phyloP scores from a whole-genome alignment of 2,329 filamentous ascomycete genomes.

The Xylariaceae sp. region DNA sequence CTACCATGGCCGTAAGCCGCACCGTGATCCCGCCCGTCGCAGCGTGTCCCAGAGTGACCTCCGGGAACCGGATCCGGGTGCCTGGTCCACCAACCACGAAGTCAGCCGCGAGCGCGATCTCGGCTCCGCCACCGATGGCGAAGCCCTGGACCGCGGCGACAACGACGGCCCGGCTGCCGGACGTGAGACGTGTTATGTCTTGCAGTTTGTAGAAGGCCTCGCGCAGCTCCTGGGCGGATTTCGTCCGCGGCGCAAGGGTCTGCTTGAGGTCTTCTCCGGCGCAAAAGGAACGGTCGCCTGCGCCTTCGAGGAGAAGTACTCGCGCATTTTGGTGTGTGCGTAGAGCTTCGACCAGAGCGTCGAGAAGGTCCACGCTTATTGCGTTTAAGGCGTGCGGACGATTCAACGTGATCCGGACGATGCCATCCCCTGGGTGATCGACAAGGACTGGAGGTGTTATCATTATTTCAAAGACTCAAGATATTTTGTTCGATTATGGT shows the following conservation, averaged over 20 bases:
- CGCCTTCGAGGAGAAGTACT: neutral
- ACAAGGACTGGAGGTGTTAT: neutral
- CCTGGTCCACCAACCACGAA: constrained; percentile 1
- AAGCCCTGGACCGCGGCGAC: constrained; percentile 3
- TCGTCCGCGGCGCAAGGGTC: constrained; percentile 2
- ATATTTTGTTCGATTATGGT: neutral
- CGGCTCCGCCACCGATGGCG: constrained; percentile 4
- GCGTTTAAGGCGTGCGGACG: constrained; percentile 1
- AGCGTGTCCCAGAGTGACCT: constrained; percentile 2
- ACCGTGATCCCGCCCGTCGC: constrained; percentile 4
- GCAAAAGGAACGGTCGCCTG: constrained; percentile 5
- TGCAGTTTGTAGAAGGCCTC: neutral
- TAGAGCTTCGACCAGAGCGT: neutral
- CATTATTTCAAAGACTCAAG: neutral
- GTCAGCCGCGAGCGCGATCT: constrained; percentile 10
- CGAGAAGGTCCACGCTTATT: neutral
- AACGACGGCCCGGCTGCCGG: neutral
- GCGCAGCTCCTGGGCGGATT: neutral
- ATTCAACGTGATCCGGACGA: constrained; percentile 4
- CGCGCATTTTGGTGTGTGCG: constrained; percentile 1
- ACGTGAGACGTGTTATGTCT: constrained; percentile 3
- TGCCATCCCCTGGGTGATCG: neutral
- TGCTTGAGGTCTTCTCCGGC: constrained; percentile 8
- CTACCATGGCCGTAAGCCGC: constrained; percentile 1
- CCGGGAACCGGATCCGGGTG: neutral